Evolutionary conservation across 768 basidiomycete genomes (phyloP).

Genomic region (Hemileccinum rubropunctum): DNA sequence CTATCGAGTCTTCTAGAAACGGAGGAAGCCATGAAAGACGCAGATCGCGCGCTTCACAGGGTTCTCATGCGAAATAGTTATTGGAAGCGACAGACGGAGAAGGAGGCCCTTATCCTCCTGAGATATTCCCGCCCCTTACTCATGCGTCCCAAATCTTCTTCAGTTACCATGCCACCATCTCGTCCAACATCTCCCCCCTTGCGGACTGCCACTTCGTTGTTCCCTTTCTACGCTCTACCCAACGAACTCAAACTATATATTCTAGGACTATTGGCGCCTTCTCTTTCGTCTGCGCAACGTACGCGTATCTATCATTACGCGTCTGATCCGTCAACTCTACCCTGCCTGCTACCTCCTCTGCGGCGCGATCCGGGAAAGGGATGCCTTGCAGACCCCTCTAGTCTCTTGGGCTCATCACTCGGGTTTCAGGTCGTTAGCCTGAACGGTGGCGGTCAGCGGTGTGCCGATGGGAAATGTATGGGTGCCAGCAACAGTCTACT

Average conservation of each 20-base stretch:
- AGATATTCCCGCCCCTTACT: slow-evolving; percentile 48
- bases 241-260: slow-evolving; percentile 56
- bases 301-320: slow-evolving; percentile 56
- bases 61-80: slow-evolving; percentile 48
- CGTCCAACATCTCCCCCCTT: slow-evolving; percentile 13
- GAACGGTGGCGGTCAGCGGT: slow-evolving; percentile 21
- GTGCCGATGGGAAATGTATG: slow-evolving; percentile 39
- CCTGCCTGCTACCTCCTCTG: slow-evolving; percentile 36
- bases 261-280: slow-evolving; percentile 54
- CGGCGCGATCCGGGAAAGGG: slow-evolving; percentile 17
- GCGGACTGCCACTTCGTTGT: slow-evolving; percentile 18
- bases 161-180: slow-evolving; percentile 11
- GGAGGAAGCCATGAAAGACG: slow-evolving; percentile 33
- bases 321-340: slow-evolving; percentile 47
- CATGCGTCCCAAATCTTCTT: slow-evolving; percentile 27
- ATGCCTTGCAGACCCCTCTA: slow-evolving; percentile 22
- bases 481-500: slow-evolving; percentile 36
- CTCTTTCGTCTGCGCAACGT: slow-evolving; percentile 54
- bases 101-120: slow-evolving; percentile 50
- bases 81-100: slow-evolving; percentile 42
- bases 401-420: slow-evolving; percentile 11
- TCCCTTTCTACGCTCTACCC: slow-evolving; percentile 46
- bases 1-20: slow-evolving; percentile 15
- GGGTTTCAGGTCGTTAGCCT: slow-evolving; percentile 5
- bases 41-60: slow-evolving; percentile 31